Conservation (phyloP, 805 yeast species). For the Zygosaccharomyces pseudorouxii region DNA sequence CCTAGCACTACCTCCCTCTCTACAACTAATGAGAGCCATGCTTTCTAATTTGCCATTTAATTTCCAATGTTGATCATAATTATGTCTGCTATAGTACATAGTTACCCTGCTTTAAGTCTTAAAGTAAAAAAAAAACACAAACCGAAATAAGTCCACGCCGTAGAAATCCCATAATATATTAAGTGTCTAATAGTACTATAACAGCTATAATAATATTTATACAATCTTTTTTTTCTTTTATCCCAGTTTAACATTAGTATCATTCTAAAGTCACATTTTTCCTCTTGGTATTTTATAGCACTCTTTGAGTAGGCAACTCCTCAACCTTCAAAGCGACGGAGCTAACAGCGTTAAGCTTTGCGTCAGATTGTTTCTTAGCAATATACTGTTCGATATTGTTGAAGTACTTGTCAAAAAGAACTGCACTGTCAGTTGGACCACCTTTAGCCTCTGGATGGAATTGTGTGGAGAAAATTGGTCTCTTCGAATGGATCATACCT, state of each 20-base stretch:
- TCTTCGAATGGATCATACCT: conserved; percentile 86
- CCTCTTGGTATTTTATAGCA: conserved; percentile 11
- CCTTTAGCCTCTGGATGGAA: conserved; percentile 99
- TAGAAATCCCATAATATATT: not conserved
- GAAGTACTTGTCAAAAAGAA: conserved; percentile 86
- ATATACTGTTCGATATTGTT: conserved; percentile 58
- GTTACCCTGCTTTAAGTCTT: not conserved
- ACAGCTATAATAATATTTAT: not conserved
- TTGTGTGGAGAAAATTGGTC: conserved; percentile 94
- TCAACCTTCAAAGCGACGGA: conserved; percentile 23
- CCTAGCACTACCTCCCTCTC: not conserved
- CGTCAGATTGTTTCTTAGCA: conserved; percentile 38
- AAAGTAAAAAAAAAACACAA: not conserved
- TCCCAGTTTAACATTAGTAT: not conserved
- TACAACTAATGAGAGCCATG: too few species aligned
- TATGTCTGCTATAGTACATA: not conserved
- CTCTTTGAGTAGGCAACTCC: conserved; percentile 33
- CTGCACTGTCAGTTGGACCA: conserved; percentile 93
- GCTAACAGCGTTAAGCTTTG: conserved; percentile 20
- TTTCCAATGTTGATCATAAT: not conserved
- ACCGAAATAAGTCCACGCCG: not conserved
- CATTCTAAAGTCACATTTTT: not conserved
- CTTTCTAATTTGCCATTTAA: not conserved
- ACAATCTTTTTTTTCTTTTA: not conserved
- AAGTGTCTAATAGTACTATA: conserved; percentile 1